phyloP scores from a whole-genome alignment of 805 yeast species.

The Candida saitoana region DNA sequence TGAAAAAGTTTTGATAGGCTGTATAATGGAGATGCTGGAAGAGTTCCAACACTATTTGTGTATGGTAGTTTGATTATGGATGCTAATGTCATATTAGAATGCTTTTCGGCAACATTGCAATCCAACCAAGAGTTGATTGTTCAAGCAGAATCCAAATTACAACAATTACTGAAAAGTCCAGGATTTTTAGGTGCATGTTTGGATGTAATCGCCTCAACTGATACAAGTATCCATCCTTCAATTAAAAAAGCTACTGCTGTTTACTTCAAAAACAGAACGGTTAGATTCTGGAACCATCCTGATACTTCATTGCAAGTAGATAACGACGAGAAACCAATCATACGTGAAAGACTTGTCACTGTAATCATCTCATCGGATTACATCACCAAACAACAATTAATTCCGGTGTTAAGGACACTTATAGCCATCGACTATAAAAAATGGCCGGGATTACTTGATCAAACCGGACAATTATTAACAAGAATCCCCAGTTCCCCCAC shows the following conservation, averaged over 20 bases:
- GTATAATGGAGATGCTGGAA: too few species aligned
- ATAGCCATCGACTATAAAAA: conserved; percentile 29
- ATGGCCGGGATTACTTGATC: conserved; percentile 35
- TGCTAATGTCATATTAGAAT: conserved; percentile 59
- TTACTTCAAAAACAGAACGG: conserved; percentile 72
- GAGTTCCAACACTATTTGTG: too few species aligned
- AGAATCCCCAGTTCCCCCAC: conserved; percentile 12
- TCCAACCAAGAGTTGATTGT: conserved; percentile 58
- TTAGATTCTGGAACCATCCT: conserved; percentile 53
- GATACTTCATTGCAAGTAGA: conserved; percentile 36
- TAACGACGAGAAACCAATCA: conserved; percentile 67
- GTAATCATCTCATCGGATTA: conserved; percentile 46
- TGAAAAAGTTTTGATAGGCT: not conserved
- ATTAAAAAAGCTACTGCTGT: conserved; percentile 74
- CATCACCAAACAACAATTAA: conserved; percentile 35
- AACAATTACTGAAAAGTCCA: conserved; percentile 50
- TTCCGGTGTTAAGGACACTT: conserved; percentile 32
- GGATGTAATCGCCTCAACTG: conserved; percentile 49
- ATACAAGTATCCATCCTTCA: conserved; percentile 17
- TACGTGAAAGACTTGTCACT: conserved; percentile 64
- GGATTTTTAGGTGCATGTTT: conserved; percentile 84
- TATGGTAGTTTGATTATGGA: too few species aligned
- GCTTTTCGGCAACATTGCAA: conserved; percentile 76
- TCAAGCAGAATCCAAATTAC: conserved; percentile 67
- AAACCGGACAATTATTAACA: conserved; percentile 30